Percentiles rank a stretch among this genome's conserved stretches.
Evolutionary conservation across 805 yeast species (phyloP).

Genomic region (Saccharomyces kudriavzevii): DNA sequence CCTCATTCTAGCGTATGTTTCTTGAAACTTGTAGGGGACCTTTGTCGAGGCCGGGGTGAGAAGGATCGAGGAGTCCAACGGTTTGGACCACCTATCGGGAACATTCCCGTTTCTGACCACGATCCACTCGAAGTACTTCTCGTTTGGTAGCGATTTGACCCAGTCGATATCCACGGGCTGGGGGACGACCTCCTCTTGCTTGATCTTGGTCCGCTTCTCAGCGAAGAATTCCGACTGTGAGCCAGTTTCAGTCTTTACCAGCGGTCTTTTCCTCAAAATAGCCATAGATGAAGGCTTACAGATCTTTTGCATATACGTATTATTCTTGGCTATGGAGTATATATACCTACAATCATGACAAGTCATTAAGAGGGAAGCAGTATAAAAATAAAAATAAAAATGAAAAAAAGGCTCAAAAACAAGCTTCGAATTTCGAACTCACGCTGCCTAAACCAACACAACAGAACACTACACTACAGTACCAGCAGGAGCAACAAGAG

Average conservation of each 20-base stretch:
- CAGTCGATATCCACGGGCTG: conserved; percentile 16
- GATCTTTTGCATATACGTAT: not conserved
- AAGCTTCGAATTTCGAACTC: not conserved
- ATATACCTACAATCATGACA: not conserved
- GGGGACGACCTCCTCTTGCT: not conserved
- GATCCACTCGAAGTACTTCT: conserved; percentile 24
- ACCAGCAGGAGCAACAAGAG: conserved; percentile 38
- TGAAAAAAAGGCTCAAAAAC: not conserved
- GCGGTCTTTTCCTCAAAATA: conserved; percentile 1
- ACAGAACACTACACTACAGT: conserved; percentile 16
- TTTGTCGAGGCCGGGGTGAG: conserved; percentile 1
- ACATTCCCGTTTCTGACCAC: conserved; percentile 20
- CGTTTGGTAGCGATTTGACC: conserved; percentile 22
- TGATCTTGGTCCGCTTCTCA: conserved; percentile 1
- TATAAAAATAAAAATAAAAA: not conserved
- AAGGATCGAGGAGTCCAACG: conserved; percentile 4
- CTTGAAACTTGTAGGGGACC: conserved; percentile 42
- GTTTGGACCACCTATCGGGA: conserved; percentile 16
- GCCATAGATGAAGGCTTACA: not conserved
- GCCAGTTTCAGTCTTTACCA: not conserved
- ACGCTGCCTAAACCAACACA: not conserved
- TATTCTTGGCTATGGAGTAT: not conserved
- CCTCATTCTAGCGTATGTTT: conserved; percentile 52
- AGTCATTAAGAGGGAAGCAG: not conserved
- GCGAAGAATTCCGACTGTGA: conserved; percentile 5